Evolutionary conservation across 345 rosid genomes (phyloP).

Genomic region (Combretum micranthum): DNA sequence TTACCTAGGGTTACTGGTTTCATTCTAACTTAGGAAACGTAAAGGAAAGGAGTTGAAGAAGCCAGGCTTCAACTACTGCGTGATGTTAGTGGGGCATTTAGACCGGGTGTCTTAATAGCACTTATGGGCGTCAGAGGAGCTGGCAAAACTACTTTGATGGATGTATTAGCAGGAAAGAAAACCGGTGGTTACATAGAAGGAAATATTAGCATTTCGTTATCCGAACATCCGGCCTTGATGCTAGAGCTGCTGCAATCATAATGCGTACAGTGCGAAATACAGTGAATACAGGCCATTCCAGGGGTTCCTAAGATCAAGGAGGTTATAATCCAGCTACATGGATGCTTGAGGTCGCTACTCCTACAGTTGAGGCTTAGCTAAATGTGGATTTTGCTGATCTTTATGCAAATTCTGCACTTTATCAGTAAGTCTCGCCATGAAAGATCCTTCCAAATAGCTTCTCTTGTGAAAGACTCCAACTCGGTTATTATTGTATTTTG

Average conservation of each 20-base stretch:
- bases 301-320: slow-evolving; percentile 58
- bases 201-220: slow-evolving; percentile 54
- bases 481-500: too few species aligned
- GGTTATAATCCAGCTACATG: slow-evolving; percentile 86
- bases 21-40: slow-evolving; percentile 55
- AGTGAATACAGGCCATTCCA: slow-evolving; percentile 49
- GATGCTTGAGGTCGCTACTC: slow-evolving; percentile 56
- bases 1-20: too few species aligned
- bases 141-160: slow-evolving; percentile 91
- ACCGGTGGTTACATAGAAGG: slow-evolving; percentile 74
- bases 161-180: slow-evolving; percentile 81
- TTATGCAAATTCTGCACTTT: slow-evolving; percentile 8
- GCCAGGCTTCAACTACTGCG: slow-evolving; percentile 59
- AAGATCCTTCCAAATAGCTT: too few species aligned
- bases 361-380: slow-evolving; percentile 5
- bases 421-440: slow-evolving; percentile 5
- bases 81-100: slow-evolving; percentile 66
- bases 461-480: background rate
- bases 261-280: slow-evolving; percentile 37
- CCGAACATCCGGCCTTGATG: slow-evolving; percentile 43
- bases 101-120: slow-evolving; percentile 83
- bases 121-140: slow-evolving; percentile 92
- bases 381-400: slow-evolving; percentile 5
- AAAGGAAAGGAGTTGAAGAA: slow-evolving; percentile 46
- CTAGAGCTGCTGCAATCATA: slow-evolving; percentile 37